Percentiles rank a stretch among this genome's conserved stretches.
Evolutionary conservation across 768 basidiomycete genomes (phyloP).

Genomic region (Panellus pusillus): DNA sequence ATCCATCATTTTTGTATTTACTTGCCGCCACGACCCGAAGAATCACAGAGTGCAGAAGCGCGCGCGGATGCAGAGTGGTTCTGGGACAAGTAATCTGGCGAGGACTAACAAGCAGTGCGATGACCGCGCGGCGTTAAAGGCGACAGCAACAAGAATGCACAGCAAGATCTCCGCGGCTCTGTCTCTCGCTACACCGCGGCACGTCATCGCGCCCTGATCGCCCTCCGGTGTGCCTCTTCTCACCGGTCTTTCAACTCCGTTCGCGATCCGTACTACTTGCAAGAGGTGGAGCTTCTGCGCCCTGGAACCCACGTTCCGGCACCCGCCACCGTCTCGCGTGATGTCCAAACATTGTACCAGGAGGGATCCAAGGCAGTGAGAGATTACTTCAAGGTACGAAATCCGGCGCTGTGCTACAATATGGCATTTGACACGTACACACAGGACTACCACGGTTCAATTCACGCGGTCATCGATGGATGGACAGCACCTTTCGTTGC

Average conservation of each 20-base stretch:
- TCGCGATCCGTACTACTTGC: constrained; percentile 24
- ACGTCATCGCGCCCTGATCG: constrained; percentile 27
- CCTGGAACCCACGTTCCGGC: constrained; percentile 28
- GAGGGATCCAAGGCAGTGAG: constrained; percentile 14
- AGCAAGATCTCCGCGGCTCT: neutral
- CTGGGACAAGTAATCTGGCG: neutral
- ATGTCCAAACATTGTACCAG: constrained; percentile 20
- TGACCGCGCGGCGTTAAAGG: neutral
- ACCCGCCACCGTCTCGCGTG: constrained; percentile 25
- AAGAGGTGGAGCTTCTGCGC: constrained; percentile 29
- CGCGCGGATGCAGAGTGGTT: no score
- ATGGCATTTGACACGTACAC: no score
- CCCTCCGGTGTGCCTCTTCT: constrained; percentile 24
- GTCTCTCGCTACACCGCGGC: constrained; percentile 3
- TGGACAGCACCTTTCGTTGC: constrained; percentile 32
- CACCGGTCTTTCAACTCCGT: constrained; percentile 27
- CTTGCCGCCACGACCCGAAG: no score
- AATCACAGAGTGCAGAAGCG: no score
- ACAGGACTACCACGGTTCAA: no score
- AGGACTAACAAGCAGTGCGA: neutral
- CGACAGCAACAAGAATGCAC: neutral
- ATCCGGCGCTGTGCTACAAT: neutral
- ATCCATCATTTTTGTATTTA: no score
- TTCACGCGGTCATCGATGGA: constrained; percentile 35
- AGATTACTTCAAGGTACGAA: constrained; percentile 22